These are phyloP conservation scores for Flueggea neowawraea DNA, from an alignment of 441 rosid genomes.

Conservation along the genomic window DNA sequence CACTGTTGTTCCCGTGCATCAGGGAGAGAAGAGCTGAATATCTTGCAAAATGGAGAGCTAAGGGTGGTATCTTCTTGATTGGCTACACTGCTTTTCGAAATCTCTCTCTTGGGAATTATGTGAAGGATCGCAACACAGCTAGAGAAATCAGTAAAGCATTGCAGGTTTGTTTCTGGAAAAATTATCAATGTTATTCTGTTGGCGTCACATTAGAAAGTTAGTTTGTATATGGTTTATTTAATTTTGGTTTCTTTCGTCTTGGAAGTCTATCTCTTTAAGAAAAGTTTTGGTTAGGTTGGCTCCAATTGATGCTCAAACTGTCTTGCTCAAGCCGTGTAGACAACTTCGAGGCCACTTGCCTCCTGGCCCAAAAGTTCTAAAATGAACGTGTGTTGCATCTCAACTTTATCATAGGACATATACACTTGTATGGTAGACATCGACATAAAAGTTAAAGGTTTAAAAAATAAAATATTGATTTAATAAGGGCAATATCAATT, in stretches of 20 bases:
- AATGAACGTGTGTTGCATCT: no score
- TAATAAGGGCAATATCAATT: no score
- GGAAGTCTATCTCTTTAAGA: neutral
- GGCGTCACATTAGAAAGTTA: neutral
- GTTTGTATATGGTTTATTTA: neutral
- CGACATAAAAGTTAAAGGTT: no score
- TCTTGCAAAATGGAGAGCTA: conserved; percentile 87
- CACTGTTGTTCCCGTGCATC: conserved; percentile 9
- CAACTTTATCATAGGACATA: no score
- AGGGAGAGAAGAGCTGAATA: conserved; percentile 88
- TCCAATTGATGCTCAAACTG: no score
- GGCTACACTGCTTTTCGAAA: conserved; percentile 93
- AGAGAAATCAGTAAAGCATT: conserved; percentile 74
- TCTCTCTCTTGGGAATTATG: conserved; percentile 87
- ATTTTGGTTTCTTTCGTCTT: neutral
- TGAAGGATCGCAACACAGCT: conserved; percentile 70
- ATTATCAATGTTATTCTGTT: no score
- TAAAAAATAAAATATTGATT: no score
- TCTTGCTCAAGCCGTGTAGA: no score
- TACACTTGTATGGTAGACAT: no score
- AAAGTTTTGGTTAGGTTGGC: no score
- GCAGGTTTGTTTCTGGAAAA: conserved; percentile 51
- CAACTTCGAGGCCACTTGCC: no score
- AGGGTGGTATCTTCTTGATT: conserved; percentile 95
- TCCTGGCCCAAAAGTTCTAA: no score